Evolutionary conservation across 2,329 filamentous ascomycete genomes (phyloP).

Genomic region (Elsinoe batatas): DNA sequence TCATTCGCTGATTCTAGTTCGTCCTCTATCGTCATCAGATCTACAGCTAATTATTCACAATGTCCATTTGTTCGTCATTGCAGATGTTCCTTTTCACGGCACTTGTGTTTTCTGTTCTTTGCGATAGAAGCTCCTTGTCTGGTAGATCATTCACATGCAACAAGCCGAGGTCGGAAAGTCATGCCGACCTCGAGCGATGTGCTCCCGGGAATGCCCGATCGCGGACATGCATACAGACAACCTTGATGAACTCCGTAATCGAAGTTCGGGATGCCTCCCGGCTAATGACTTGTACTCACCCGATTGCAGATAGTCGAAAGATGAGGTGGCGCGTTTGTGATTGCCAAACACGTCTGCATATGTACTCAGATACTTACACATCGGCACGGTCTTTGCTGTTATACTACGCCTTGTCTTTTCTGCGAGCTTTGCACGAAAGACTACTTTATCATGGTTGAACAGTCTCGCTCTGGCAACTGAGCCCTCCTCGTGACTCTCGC

Average conservation of each 20-base stretch:
- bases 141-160: not conserved
- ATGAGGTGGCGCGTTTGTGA: no score
- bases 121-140: not conserved
- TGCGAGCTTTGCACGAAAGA: no score
- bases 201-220: not conserved
- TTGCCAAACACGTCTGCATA: no score
- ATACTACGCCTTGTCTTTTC: no score
- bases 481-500: no score
- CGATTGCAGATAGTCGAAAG: no score
- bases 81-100: not conserved
- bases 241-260: not conserved
- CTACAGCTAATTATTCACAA: not conserved
- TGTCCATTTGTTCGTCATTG: not conserved
- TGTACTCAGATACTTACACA: no score
- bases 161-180: slow-evolving; percentile 4
- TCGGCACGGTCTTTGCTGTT: no score
- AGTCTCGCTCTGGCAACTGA: no score
- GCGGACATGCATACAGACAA: not conserved
- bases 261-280: not conserved
- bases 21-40: slow-evolving; percentile 8
- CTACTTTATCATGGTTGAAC: no score
- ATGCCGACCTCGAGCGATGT: not conserved
- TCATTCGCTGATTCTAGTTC: slow-evolving; percentile 3
- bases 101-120: not conserved
- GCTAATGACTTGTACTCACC: not conserved